These are phyloP conservation scores for Rhododendron vialii DNA, from an alignment of 148 eudicot genomes.

Conservation along the genomic window DNA sequence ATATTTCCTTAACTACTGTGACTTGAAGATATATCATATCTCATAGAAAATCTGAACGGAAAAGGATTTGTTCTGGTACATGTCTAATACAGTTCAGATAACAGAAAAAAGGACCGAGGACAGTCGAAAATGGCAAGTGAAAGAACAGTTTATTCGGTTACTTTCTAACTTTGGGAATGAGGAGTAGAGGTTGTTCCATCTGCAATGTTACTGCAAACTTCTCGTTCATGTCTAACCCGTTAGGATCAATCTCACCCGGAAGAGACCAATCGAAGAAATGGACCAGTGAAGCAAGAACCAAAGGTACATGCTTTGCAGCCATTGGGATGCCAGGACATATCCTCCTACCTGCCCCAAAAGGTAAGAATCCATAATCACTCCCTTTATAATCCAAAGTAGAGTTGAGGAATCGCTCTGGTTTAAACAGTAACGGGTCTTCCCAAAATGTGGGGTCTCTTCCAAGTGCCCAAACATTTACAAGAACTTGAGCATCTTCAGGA, in stretches of 20 bases:
- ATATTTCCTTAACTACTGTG: not conserved
- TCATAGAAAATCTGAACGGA: not conserved
- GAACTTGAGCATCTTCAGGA: slow-evolving; percentile 18
- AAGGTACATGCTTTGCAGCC: slow-evolving; percentile 13
- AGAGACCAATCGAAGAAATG: slow-evolving; percentile 23
- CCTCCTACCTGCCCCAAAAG: slow-evolving; percentile 33
- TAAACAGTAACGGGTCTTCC: slow-evolving; percentile 23
- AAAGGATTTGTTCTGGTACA: not conserved
- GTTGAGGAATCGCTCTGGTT: slow-evolving; percentile 31
- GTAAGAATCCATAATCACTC: slow-evolving; percentile 17
- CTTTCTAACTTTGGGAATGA: slow-evolving; percentile 1
- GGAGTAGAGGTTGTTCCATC: slow-evolving; percentile 5
- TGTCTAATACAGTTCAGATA: not conserved
- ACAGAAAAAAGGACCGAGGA: not conserved
- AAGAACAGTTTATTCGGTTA: not conserved
- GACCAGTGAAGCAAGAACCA: slow-evolving; percentile 22
- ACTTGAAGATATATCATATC: not conserved
- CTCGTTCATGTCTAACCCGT: slow-evolving; percentile 13
- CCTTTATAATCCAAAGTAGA: slow-evolving; percentile 20
- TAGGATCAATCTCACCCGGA: not conserved
- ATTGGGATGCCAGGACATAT: slow-evolving; percentile 29
- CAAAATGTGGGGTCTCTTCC: slow-evolving; percentile 27
- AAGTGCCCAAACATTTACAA: slow-evolving; percentile 27
- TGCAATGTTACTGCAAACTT: not conserved
- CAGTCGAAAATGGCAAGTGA: not conserved